Conservation (phyloP, 2,329 filamentous ascomycete genomes). For the Ceratocystis diversiconidia region DNA sequence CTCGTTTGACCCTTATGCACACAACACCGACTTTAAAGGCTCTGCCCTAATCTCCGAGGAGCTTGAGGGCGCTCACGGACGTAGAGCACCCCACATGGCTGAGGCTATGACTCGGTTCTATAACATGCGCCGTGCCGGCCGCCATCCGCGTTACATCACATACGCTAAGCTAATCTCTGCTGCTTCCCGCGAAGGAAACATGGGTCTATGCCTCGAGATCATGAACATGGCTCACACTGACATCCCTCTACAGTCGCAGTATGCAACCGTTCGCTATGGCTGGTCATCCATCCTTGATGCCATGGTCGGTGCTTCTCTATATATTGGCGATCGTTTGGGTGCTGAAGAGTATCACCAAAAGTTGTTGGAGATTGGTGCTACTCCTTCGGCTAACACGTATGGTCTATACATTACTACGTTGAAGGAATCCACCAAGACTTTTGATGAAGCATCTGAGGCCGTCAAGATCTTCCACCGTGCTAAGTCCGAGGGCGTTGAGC, state of each 20-base stretch:
- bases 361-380: slow-evolving; percentile 74
- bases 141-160: slow-evolving; percentile 88
- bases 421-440: slow-evolving; percentile 93
- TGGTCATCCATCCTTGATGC: slow-evolving; percentile 95
- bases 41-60: slow-evolving; percentile 83
- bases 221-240: slow-evolving; percentile 79
- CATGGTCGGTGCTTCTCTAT: slow-evolving; percentile 87
- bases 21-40: slow-evolving; percentile 83
- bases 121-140: slow-evolving; percentile 83
- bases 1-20: slow-evolving; percentile 77
- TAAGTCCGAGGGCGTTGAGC: slow-evolving; percentile 84
- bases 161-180: slow-evolving; percentile 91
- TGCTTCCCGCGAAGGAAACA: slow-evolving; percentile 71
- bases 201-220: slow-evolving; percentile 72
- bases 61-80: slow-evolving; percentile 65
- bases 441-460: slow-evolving; percentile 91
- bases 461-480: slow-evolving; percentile 95
- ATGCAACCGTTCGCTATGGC: slow-evolving; percentile 77
- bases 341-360: slow-evolving; percentile 86
- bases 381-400: slow-evolving; percentile 93
- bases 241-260: slow-evolving; percentile 71
- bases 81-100: slow-evolving; percentile 57
- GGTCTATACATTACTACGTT: slow-evolving; percentile 98
- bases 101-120: slow-evolving; percentile 73
- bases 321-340: slow-evolving; percentile 61